These are phyloP conservation scores for Neonectria faginata DNA, from an alignment of 2,329 filamentous ascomycete species.

Conservation along the genomic window DNA sequence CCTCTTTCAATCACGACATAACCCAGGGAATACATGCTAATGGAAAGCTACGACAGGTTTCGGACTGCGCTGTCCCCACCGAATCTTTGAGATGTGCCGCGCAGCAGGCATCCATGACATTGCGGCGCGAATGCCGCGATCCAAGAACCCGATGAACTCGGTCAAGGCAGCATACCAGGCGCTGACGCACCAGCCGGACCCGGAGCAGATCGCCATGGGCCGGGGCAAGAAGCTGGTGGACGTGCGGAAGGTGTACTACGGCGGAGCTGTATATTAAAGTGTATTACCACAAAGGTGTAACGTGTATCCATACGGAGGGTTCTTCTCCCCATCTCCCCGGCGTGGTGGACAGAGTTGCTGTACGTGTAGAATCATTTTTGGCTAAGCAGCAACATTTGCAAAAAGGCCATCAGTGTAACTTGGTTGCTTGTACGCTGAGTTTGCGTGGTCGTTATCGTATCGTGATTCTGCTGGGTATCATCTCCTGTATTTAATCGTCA, in stretches of 20 bases:
- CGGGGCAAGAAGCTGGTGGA: conserved; percentile 96
- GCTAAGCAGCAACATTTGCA: conserved; percentile 18
- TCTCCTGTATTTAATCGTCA: conserved; percentile 26
- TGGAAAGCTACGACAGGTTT: conserved; percentile 73
- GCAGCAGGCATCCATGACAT: conserved; percentile 89
- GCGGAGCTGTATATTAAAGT: conserved; percentile 74
- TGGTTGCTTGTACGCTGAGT: not conserved
- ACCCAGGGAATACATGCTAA: conserved; percentile 14
- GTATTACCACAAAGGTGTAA: conserved; percentile 39
- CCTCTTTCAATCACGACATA: conserved; percentile 9
- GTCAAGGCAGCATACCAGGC: conserved; percentile 92
- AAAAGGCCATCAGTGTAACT: conserved; percentile 1
- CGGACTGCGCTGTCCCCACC: conserved; percentile 88
- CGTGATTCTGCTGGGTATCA: conserved; percentile 33
- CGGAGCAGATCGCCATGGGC: conserved; percentile 89
- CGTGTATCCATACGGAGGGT: conserved; percentile 42
- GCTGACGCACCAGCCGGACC: conserved; percentile 83
- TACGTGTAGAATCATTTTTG: conserved; percentile 33
- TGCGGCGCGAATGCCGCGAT: conserved; percentile 82
- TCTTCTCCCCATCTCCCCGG: conserved; percentile 28
- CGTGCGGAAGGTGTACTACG: conserved; percentile 97
- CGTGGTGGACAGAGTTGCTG: conserved; percentile 23
- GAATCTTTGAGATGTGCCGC: conserved; percentile 95
- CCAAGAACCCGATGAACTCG: conserved; percentile 97
- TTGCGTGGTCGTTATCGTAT: not conserved